Conservation (phyloP, 2,329 filamentous ascomycete species). For the Pseudogymnoascus sp. region DNA sequence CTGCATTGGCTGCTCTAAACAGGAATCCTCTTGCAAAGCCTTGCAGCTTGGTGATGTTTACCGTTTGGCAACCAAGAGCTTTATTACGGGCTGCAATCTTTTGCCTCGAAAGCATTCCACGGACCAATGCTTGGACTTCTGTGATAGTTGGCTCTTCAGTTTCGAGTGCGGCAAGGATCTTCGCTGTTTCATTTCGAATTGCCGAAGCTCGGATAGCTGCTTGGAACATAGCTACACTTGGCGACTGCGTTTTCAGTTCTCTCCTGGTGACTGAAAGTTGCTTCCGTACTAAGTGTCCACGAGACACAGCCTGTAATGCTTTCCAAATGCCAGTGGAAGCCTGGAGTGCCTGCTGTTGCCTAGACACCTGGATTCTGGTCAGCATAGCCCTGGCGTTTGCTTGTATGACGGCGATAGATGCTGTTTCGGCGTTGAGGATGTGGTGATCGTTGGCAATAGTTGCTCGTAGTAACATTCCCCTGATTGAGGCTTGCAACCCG, state of each 20-base stretch:
- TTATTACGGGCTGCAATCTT: conserved; percentile 42
- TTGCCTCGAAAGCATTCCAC: conserved; percentile 54
- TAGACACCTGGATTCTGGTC: conserved; percentile 46
- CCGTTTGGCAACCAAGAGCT: conserved; percentile 50
- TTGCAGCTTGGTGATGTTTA: conserved; percentile 56
- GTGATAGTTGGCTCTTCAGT: conserved; percentile 40
- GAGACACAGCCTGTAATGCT: conserved; percentile 34
- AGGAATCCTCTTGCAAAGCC: conserved; percentile 58
- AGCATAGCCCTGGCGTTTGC: conserved; percentile 57
- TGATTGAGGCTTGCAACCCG: conserved; percentile 57
- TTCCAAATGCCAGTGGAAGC: conserved; percentile 44
- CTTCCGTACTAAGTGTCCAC: conserved; percentile 42
- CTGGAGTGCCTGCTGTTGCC: conserved; percentile 44
- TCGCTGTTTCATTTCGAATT: conserved; percentile 43
- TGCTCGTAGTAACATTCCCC: conserved; percentile 56
- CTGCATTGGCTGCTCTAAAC: conserved; percentile 51
- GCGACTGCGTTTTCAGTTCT: conserved; percentile 46
- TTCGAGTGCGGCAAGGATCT: conserved; percentile 41
- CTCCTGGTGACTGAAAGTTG: conserved; percentile 38
- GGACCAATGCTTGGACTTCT: conserved; percentile 50
- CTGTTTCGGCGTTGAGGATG: conserved; percentile 32
- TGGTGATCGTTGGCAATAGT: conserved; percentile 42
- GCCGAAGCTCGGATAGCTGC: conserved; percentile 42
- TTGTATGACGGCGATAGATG: conserved; percentile 51
- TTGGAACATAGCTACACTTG: conserved; percentile 27